Base-by-base conservation (phyloP, 228 moss, liverwort and hornwort genomes). In the Sphagnum magellanicum region DNA sequence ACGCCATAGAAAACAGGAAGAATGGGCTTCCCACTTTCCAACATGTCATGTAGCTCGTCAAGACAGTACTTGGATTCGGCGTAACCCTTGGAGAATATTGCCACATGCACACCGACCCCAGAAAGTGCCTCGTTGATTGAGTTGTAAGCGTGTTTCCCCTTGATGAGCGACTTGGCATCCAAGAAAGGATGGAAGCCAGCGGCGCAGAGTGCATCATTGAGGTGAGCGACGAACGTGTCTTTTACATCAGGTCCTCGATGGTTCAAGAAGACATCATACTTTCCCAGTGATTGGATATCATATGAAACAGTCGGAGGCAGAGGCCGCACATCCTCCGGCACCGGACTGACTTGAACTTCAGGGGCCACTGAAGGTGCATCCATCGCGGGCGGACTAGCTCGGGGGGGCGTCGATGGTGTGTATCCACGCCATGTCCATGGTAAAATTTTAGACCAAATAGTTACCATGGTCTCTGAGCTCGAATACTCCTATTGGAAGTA, bases 201-300 rank as follows among this genome's bases (percentile, higher is more conserved):
- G 48, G 48, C 9, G 64, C 53, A 4, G 12, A 74, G 74, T 5
- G 64, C 69, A 5, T 69, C 74, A 4, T 74, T 52, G 67, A 74
- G 32, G 4, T 63, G 74, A 60, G 68, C 53, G 1, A 59, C 55
- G 49, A 67, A 74, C 2, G 53, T 63, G 5, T 48, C 61, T 7
- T 74, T 68, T 4, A 74, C 64, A 55, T 74, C 74, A 4, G 69
- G 63, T 64, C 74, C 69, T 12, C 69, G 69, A 53, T 74, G 74
- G 5, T 63, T 62, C 10, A 74, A 10, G 52, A 74, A 74, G 8
- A 74, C 74, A 16, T 74, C 74, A 4, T 5, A 68, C 12, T 63
- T 55, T 32, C 32, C 32, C 32, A 32, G 32, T 32, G 32, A 32
- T 32, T 32, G 32, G 32, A 32, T 32, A 32, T 32, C 32, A 32